These are phyloP conservation scores for Ricinus communis DNA, from an alignment of 345 rosid genomes.

Conservation along the genomic window DNA sequence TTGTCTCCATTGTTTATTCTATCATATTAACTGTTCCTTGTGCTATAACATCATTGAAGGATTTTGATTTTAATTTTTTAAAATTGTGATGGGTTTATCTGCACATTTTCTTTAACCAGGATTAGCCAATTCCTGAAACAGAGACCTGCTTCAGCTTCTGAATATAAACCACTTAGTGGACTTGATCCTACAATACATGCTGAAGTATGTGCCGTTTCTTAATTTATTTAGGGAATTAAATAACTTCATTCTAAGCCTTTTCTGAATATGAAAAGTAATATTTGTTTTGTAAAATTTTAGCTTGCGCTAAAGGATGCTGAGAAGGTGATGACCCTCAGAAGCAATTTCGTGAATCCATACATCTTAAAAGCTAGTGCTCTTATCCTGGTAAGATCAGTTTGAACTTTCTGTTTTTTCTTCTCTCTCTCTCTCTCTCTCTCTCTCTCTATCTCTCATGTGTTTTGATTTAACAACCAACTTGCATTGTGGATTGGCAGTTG, in stretches of 20 bases:
- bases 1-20: constrained; percentile 1
- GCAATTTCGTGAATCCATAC: constrained; percentile 53
- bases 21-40: too few relatives aligned
- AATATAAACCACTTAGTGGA: constrained; percentile 69
- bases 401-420: too few relatives aligned
- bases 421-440: background rate
- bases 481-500: constrained; percentile 48
- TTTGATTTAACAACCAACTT: background rate
- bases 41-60: background rate
- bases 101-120: constrained; percentile 45
- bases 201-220: constrained; percentile 57
- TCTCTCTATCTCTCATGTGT: background rate
- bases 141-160: constrained; percentile 73
- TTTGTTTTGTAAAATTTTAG: constrained; percentile 43
- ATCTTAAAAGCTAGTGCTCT: constrained; percentile 69
- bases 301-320: constrained; percentile 96
- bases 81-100: constrained; percentile 11
- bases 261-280: constrained; percentile 7
- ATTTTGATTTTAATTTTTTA: constrained; percentile 5
- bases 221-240: background rate
- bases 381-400: constrained; percentile 52
- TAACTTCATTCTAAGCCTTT: constrained; percentile 3
- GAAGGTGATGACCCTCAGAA: constrained; percentile 57
- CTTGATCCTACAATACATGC: constrained; percentile 91
- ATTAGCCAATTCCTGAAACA: constrained; percentile 70